Evolutionary conservation across 2,329 filamentous ascomycete species (phyloP).

Genomic region (Raffaelea ambrosiae): DNA sequence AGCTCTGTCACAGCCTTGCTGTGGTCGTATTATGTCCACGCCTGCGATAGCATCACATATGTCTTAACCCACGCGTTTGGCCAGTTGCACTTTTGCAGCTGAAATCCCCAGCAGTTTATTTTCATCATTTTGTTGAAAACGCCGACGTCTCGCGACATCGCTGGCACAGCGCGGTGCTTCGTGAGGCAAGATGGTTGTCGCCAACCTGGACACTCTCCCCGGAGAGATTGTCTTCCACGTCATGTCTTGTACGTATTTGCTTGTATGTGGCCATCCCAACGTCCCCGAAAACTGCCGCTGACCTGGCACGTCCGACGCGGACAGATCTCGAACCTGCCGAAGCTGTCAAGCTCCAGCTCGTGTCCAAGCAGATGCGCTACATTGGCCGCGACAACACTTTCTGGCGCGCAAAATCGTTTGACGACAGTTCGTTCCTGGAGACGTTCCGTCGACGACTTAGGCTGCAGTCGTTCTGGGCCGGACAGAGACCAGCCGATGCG

Average conservation of each 20-base stretch:
- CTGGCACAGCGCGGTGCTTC: too few species aligned
- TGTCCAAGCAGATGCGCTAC: slow-evolving; percentile 56
- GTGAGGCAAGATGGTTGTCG: background rate
- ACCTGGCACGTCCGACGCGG: slow-evolving; percentile 8
- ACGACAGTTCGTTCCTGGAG: slow-evolving; percentile 57
- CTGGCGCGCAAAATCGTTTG: slow-evolving; percentile 71
- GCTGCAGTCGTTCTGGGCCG: background rate
- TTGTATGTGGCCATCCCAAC: background rate
- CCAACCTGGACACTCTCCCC: slow-evolving; percentile 43
- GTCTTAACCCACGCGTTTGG: too few species aligned
- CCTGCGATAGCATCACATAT: too few species aligned
- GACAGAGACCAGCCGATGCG: background rate
- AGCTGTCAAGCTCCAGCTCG: slow-evolving; percentile 59
- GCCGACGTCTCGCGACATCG: too few species aligned
- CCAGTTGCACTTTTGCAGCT: too few species aligned
- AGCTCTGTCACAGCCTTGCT: too few species aligned
- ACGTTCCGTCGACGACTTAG: slow-evolving; percentile 28
- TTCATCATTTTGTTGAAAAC: too few species aligned
- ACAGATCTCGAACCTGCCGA: slow-evolving; percentile 56
- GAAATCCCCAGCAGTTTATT: too few species aligned
- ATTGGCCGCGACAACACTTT: slow-evolving; percentile 66
- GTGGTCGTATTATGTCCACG: too few species aligned
- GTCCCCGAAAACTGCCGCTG: background rate
- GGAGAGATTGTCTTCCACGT: slow-evolving; percentile 55
- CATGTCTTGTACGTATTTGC: slow-evolving; percentile 40